These are phyloP conservation scores for Penicillium sp. DNA, from an alignment of 2,329 filamentous ascomycete species.

Conservation along the genomic window DNA sequence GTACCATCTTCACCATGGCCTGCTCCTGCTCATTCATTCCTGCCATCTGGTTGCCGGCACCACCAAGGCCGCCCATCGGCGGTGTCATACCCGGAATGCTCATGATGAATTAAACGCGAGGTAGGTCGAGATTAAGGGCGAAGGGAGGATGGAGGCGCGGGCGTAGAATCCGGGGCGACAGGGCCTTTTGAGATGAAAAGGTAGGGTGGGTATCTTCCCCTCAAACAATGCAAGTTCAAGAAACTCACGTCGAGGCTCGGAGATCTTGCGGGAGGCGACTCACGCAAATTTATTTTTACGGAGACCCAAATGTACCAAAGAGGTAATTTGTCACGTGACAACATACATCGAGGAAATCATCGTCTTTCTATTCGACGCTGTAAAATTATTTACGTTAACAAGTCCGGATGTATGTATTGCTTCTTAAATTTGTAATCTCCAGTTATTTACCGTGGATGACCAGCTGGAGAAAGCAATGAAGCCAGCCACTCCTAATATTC, in stretches of 20 bases:
- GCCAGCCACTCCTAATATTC: slow-evolving; percentile 6
- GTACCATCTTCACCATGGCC: slow-evolving; percentile 46
- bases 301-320: slow-evolving; percentile 9
- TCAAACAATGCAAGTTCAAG: slow-evolving; percentile 1
- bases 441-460: slow-evolving; percentile 1
- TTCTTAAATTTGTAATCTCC: neutral
- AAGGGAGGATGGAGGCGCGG: neutral
- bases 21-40: slow-evolving; percentile 48
- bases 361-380: neutral
- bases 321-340: slow-evolving; percentile 23
- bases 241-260: slow-evolving; percentile 14
- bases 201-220: slow-evolving; percentile 1
- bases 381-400: neutral
- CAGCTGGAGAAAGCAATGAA: slow-evolving; percentile 8
- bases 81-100: slow-evolving; percentile 35
- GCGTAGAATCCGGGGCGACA: neutral
- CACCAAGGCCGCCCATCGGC: slow-evolving; percentile 28
- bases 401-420: neutral
- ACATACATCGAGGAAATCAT: neutral
- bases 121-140: neutral
- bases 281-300: slow-evolving; percentile 36
- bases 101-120: slow-evolving; percentile 23
- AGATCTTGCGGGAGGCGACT: slow-evolving; percentile 32
- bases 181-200: neutral
- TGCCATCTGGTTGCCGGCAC: slow-evolving; percentile 23